Conservation (phyloP, 139 green algal species). For the Haematococcus lacustris region DNA sequence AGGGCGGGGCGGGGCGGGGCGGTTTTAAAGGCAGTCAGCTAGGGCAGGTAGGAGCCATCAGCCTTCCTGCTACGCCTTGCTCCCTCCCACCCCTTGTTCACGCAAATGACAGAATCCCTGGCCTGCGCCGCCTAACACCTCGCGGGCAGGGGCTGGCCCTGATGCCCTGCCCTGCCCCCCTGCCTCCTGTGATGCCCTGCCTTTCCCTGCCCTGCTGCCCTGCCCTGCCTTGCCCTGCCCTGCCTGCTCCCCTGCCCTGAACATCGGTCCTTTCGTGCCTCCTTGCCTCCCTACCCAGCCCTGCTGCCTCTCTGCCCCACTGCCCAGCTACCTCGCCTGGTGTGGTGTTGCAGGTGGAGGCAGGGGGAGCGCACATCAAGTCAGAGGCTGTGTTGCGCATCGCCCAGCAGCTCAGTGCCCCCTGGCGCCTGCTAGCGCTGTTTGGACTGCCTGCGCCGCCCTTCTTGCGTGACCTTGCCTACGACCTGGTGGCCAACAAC, state of each 20-base stretch:
- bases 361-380: constrained; percentile 31
- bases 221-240: background rate
- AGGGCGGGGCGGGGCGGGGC: too few relatives aligned
- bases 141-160: too few relatives aligned
- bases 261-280: background rate
- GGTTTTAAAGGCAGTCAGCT: too few relatives aligned
- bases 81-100: background rate
- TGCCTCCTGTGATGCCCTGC: background rate
- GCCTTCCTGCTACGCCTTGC: background rate
- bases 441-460: constrained; percentile 35
- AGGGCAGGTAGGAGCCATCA: background rate
- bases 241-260: background rate
- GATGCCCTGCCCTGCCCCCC: too few relatives aligned
- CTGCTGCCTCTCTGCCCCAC: too few relatives aligned
- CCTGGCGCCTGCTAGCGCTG: constrained; percentile 44
- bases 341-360: background rate
- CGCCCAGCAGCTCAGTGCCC: constrained; percentile 33
- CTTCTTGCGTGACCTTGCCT: constrained; percentile 44
- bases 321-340: too few relatives aligned
- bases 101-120: background rate
- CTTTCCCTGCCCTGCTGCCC: background rate
- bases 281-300: too few relatives aligned
- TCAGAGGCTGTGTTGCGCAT: constrained; percentile 61
- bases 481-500: constrained; percentile 52
- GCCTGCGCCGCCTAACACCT: background rate